Conservation (phyloP, 2,329 filamentous ascomycete species). For the Colletotrichum spaethianum region DNA sequence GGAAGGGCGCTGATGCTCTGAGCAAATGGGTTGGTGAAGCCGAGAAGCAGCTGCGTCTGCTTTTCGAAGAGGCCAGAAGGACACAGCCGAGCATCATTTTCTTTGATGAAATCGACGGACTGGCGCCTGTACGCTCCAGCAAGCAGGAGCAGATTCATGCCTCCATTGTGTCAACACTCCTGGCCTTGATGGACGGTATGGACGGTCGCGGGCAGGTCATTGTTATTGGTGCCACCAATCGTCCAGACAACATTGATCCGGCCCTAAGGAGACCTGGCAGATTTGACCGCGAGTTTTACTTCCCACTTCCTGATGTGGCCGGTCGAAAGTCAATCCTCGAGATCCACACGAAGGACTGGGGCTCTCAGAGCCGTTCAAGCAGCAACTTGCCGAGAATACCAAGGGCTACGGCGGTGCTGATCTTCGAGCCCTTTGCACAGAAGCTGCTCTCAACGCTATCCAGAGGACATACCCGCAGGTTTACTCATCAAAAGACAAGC, state of each 20-base stretch:
- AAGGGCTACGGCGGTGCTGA: conserved; percentile 98
- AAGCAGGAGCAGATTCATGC: conserved; percentile 99
- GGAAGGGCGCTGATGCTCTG: conserved; percentile 96
- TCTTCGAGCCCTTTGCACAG: conserved; percentile 92
- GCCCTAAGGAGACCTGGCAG: conserved; percentile 93
- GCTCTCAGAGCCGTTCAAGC: conserved; percentile 85
- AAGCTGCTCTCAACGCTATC: conserved; percentile 95
- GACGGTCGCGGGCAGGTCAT: conserved; percentile 98
- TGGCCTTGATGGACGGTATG: conserved; percentile 98
- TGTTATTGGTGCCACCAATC: conserved; percentile 98
- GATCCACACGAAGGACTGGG: conserved; percentile 96
- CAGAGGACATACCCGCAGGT: conserved; percentile 97
- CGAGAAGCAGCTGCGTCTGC: conserved; percentile 90
- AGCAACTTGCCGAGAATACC: conserved; percentile 86
- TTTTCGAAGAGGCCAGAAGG: conserved; percentile 96
- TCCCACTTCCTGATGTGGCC: conserved; percentile 87
- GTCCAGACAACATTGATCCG: conserved; percentile 95
- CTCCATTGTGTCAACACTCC: conserved; percentile 94
- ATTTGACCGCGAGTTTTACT: conserved; percentile 98
- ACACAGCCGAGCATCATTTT: conserved; percentile 99
- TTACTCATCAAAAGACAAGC: conserved; percentile 90
- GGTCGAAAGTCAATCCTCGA: conserved; percentile 90
- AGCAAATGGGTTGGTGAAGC: conserved; percentile 99
- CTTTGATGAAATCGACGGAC: conserved; percentile 98
- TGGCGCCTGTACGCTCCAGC: conserved; percentile 95